Evolutionary conservation across 805 yeast genomes (phyloP).

Genomic region (Starmerella apis): DNA sequence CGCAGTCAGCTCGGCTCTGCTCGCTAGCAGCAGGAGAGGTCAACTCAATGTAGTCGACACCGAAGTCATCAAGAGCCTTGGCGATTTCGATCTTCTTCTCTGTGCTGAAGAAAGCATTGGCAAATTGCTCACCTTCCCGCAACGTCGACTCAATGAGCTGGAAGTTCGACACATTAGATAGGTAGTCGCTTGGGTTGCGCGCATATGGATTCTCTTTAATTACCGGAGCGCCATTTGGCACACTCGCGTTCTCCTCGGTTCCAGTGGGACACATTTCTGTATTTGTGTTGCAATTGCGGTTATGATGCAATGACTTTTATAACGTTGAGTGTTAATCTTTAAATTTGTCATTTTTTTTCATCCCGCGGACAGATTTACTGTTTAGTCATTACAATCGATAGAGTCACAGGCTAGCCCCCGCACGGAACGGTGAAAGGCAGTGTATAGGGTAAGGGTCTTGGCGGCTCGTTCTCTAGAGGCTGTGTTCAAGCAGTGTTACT

Average conservation of each 20-base stretch:
- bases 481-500: too few species aligned
- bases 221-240: constrained; percentile 24
- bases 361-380: not conserved
- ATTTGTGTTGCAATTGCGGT: not conserved
- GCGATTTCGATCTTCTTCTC: constrained; percentile 96
- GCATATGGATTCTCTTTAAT: constrained; percentile 67
- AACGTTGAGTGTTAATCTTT: not conserved
- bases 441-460: not conserved
- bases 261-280: not conserved
- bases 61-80: constrained; percentile 91
- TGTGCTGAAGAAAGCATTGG: constrained; percentile 88
- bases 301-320: constrained; percentile 3
- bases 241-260: constrained; percentile 16
- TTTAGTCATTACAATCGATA: constrained; percentile 7
- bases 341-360: constrained; percentile 10
- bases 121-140: constrained; percentile 98
- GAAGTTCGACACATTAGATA: constrained; percentile 80
- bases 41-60: constrained; percentile 94
- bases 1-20: constrained; percentile 86
- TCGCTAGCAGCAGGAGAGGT: constrained; percentile 98
- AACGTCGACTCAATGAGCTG: constrained; percentile 90
- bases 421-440: not conserved
- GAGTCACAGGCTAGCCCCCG: not conserved
- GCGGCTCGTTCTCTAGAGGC: not conserved
- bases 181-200: constrained; percentile 84